These are phyloP conservation scores for Quercus tomentella DNA, from an alignment of 331 rosid genomes.

Conservation along the genomic window DNA sequence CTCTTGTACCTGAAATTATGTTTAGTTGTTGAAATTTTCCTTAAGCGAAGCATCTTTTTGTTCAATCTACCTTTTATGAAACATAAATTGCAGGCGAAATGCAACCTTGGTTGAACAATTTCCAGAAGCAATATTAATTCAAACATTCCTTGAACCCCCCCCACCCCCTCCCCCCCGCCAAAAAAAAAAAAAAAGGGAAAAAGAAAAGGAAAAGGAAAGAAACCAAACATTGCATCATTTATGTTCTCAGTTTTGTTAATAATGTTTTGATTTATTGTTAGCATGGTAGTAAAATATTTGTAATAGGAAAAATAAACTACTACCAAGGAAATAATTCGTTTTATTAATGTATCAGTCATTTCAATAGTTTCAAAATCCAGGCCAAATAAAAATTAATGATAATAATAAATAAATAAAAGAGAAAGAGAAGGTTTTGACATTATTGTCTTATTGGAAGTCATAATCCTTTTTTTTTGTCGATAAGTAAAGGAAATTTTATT, in stretches of 20 bases:
- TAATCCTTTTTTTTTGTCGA: neutral
- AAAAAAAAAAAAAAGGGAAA: neutral
- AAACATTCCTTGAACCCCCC: too few species aligned
- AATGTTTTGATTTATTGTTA: neutral
- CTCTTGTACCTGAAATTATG: neutral
- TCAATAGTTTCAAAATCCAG: too few species aligned
- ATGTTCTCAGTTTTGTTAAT: neutral
- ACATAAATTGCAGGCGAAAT: neutral
- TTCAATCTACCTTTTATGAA: neutral
- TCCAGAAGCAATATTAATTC: neutral
- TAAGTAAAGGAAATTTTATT: too few species aligned
- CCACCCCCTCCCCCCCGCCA: too few species aligned
- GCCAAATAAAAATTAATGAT: too few species aligned
- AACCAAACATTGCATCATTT: neutral
- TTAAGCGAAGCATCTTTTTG: neutral
- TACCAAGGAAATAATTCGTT: constrained; percentile 1
- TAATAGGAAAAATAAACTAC: neutral
- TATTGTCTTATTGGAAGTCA: neutral
- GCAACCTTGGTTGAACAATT: neutral
- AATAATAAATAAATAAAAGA: too few species aligned
- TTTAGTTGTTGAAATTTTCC: neutral
- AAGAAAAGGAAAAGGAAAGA: neutral
- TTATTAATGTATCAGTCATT: neutral
- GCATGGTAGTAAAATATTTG: neutral
- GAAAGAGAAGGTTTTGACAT: too few species aligned